A percentile compares a stretch with the other conserved stretches of the same genome.
These are phyloP conservation scores for Articulospora tetracladia DNA, from an alignment of 495 filamentous ascomycete genomes.

Conservation along the genomic window DNA sequence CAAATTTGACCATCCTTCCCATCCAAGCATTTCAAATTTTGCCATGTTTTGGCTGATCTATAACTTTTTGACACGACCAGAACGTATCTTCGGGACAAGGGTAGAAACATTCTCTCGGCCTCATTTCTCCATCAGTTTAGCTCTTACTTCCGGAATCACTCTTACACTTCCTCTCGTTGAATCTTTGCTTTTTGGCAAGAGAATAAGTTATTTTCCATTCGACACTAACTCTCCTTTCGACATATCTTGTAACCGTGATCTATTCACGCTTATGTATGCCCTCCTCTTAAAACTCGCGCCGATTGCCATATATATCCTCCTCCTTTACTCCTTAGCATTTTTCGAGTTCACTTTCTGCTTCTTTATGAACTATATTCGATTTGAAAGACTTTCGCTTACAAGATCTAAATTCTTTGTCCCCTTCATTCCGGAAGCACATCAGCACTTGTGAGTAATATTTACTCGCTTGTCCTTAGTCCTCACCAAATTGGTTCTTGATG, in stretches of 20 bases:
- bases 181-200: not conserved
- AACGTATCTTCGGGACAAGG: too few species aligned
- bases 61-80: not conserved
- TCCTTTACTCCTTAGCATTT: not conserved
- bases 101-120: not conserved
- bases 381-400: not conserved
- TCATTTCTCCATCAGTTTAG: not conserved
- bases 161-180: not conserved
- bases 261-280: not conserved
- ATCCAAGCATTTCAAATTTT: not conserved
- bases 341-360: not conserved
- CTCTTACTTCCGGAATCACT: not conserved
- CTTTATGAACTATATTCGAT: not conserved
- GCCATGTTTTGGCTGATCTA: not conserved
- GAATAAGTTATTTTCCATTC: not conserved
- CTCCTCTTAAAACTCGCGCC: not conserved
- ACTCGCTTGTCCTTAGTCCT: too few species aligned
- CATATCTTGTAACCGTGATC: not conserved
- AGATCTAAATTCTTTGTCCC: not conserved
- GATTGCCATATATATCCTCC: not conserved
- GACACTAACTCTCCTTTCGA: not conserved
- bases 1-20: not conserved
- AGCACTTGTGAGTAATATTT: not conserved
- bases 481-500: not conserved
- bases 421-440: not conserved